Conservation (phyloP, 371 early-diverging fungal species). For the Umbelopsis sp. region DNA sequence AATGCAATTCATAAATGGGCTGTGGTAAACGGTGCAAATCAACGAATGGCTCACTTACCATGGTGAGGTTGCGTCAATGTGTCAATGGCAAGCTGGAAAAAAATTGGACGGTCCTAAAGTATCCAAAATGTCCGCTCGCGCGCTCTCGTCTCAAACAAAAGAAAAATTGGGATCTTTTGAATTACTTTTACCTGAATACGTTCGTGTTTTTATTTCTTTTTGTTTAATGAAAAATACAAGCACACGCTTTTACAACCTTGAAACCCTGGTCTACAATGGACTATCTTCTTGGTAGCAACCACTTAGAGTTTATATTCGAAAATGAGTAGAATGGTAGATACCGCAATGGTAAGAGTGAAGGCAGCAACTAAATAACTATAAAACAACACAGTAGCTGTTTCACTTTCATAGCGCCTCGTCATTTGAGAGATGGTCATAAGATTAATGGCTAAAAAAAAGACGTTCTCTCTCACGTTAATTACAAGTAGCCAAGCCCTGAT, state of each 20-base stretch:
- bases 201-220: too few relatives aligned
- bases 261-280: too few relatives aligned
- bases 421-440: slow-evolving; percentile 24
- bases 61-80: neutral
- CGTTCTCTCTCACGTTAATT: neutral
- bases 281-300: too few relatives aligned
- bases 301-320: neutral
- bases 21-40: neutral
- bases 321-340: neutral
- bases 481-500: neutral
- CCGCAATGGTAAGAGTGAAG: slow-evolving; percentile 17
- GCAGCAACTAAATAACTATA: slow-evolving; percentile 21
- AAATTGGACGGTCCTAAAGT: too few relatives aligned
- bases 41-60: neutral
- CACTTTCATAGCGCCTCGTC: slow-evolving; percentile 15
- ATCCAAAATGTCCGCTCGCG: too few relatives aligned
- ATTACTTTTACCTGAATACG: too few relatives aligned
- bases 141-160: too few relatives aligned
- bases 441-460: slow-evolving; percentile 15
- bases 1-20: neutral
- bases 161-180: too few relatives aligned
- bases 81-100: neutral
- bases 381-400: slow-evolving; percentile 23
- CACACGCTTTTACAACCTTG: too few relatives aligned
- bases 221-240: too few relatives aligned